Conservation (phyloP, 2,329 filamentous ascomycete genomes). For the Ophiostoma piceae region DNA sequence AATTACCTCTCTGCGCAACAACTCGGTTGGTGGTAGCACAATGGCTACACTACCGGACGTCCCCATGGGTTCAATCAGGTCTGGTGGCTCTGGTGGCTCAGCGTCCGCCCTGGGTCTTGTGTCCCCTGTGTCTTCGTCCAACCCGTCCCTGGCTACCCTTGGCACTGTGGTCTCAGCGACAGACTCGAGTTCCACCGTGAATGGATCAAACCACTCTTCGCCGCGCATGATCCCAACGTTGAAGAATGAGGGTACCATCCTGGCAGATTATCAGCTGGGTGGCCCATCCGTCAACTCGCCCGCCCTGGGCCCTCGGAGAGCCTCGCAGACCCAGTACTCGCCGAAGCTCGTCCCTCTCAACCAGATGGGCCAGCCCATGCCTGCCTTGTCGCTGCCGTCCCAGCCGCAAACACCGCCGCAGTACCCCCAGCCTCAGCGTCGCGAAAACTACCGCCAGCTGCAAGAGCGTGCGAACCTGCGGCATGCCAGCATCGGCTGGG, state of each 20-base stretch:
- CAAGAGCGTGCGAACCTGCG: conserved; percentile 31
- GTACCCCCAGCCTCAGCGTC: conserved; percentile 17
- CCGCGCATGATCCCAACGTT: conserved; percentile 9
- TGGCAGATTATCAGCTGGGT: conserved; percentile 13
- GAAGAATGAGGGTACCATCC: conserved; percentile 1
- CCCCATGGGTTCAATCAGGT: conserved; percentile 12
- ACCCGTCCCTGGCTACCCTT: conserved; percentile 20
- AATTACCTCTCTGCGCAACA: conserved; percentile 2
- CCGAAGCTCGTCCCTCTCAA: conserved; percentile 25
- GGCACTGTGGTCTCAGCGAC: conserved; percentile 27
- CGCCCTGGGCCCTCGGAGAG: not conserved
- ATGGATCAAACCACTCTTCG: conserved; percentile 20
- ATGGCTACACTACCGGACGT: conserved; percentile 16
- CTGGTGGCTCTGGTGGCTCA: conserved; percentile 8
- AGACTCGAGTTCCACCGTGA: conserved; percentile 13
- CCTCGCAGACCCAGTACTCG: conserved; percentile 14
- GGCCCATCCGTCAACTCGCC: conserved; percentile 18
- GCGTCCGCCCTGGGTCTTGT: conserved; percentile 10
- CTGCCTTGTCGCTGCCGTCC: not conserved
- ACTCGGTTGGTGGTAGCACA: not conserved
- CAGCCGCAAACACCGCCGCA: conserved; percentile 15
- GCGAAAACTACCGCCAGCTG: conserved; percentile 24
- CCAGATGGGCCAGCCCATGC: conserved; percentile 15
- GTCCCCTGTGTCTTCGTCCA: conserved; percentile 12
- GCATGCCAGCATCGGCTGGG: conserved; percentile 34